Conservation (phyloP, 306 rosid genomes). For the Fragaria ananassa region DNA sequence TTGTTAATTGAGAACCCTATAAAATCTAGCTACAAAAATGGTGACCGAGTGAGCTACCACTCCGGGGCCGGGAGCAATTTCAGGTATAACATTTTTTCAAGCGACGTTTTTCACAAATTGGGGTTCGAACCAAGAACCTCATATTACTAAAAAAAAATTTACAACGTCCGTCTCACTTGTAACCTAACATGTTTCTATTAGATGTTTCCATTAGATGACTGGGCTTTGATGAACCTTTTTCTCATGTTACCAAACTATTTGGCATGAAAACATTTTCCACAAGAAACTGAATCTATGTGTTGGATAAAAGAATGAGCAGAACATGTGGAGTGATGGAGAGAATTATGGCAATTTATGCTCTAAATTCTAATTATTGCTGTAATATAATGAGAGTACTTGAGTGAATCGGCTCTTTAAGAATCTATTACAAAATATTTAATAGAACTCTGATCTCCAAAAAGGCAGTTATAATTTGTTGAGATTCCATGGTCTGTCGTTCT, state of each 20-base stretch:
- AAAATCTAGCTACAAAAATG: no score
- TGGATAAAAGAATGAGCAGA: neutral
- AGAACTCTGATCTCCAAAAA: neutral
- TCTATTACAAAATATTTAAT: neutral
- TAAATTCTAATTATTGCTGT: neutral
- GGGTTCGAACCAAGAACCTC: no score
- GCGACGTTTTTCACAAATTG: accelerated
- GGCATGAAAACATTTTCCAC: neutral
- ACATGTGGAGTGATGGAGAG: slow-evolving; percentile 20
- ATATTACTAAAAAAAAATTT: accelerated
- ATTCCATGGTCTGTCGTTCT: neutral
- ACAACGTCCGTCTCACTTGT: accelerated
- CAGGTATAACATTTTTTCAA: accelerated
- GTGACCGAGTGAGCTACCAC: no score
- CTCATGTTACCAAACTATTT: neutral
- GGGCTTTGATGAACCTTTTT: neutral
- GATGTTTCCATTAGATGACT: no score
- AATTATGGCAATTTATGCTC: slow-evolving; percentile 11
- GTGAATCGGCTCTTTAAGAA: neutral
- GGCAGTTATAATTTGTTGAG: neutral
- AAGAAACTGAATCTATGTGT: neutral
- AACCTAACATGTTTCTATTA: no score
- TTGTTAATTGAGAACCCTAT: no score
- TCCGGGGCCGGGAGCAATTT: no score
- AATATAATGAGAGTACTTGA: neutral